These are phyloP conservation scores for Polychaeton citri DNA, from an alignment of 2,329 filamentous ascomycete species.

Conservation along the genomic window DNA sequence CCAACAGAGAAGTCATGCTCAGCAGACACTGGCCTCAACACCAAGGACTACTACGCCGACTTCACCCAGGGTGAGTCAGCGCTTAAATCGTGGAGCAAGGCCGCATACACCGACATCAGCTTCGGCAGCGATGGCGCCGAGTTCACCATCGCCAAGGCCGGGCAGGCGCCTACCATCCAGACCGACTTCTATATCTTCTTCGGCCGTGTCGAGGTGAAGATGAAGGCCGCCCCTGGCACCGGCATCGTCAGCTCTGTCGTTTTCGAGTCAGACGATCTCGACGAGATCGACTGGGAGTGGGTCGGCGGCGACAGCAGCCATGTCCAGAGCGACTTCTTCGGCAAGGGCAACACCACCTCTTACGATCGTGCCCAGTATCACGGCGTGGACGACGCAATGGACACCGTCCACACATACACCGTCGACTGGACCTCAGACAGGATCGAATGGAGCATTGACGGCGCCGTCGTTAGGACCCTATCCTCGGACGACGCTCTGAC, in stretches of 20 bases:
- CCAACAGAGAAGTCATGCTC: slow-evolving; percentile 61
- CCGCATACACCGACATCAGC: slow-evolving; percentile 50
- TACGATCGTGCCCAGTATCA: slow-evolving; percentile 58
- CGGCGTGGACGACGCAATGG: slow-evolving; percentile 42
- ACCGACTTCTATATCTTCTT: slow-evolving; percentile 78
- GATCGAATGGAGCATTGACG: slow-evolving; percentile 59
- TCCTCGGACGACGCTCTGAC: slow-evolving; percentile 46
- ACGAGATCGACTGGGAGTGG: slow-evolving; percentile 82
- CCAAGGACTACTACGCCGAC: slow-evolving; percentile 34
- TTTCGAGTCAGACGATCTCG: slow-evolving; percentile 66
- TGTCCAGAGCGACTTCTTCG: slow-evolving; percentile 62
- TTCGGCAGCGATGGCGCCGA: slow-evolving; percentile 51
- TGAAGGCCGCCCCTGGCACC: slow-evolving; percentile 60
- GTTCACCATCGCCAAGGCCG: slow-evolving; percentile 57
- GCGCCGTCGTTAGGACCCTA: slow-evolving; percentile 53
- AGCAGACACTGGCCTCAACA: slow-evolving; percentile 56
- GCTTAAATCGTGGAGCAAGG: slow-evolving; percentile 46
- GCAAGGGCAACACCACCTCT: slow-evolving; percentile 57
- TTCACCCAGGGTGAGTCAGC: slow-evolving; percentile 44
- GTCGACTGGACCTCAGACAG: slow-evolving; percentile 55
- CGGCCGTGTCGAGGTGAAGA: slow-evolving; percentile 60
- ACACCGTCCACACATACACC: slow-evolving; percentile 57
- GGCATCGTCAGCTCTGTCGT: slow-evolving; percentile 75
- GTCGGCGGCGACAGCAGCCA: slow-evolving; percentile 50
- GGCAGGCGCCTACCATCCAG: slow-evolving; percentile 66